Evolutionary conservation across 2,329 filamentous ascomycete species (phyloP), one percentile per base, ranked within the genome.

Genomic region (Penicillium sp.): DNA sequence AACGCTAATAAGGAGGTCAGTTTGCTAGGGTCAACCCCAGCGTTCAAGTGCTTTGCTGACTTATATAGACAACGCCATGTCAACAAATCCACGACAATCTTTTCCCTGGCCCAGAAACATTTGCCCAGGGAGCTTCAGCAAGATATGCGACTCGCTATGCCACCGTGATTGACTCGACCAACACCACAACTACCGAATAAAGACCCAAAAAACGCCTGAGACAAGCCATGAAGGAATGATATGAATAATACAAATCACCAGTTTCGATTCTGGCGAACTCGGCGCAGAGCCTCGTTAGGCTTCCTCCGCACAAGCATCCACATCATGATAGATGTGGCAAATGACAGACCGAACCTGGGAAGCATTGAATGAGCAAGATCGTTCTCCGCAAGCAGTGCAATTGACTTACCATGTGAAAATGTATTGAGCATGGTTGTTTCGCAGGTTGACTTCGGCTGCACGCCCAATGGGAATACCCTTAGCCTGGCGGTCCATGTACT

Each of bases 361-460:
- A 60, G 47, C 53, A 55, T 71, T 27, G 72, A 65, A 40, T 15
- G n/a, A 9, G 36, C 21, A 8, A 13, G 13, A 21, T 13, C 2
- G 15, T 21, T n/a, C 10, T 44, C 23, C 15, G 10, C 7, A 20
- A 21, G 39, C 36, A 40, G 10, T 3, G 5, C 17, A 13, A 15
- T 42, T 30, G 26, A 75, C 86, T 68, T 84, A 97, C 94, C 94
- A 99, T 61, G 94, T 99, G 73, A 97, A 94, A 62, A 99, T 99
- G 74, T 99, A 99, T 79, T 97, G 94, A 58, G 90, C 86, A 74
- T 99, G 94, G 75, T 96, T 97, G 71, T 99, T 99, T 70, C 91
- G 84, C 68, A 99, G 78, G 70, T 95, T 96, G 54, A 99, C 92
- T 75, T 96, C 91, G 4, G 94, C 84, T 6, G 90, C 78, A 68